phyloP scores from a whole-genome alignment of 2,329 filamentous ascomycete genomes.

The Eurotiales sp. region DNA sequence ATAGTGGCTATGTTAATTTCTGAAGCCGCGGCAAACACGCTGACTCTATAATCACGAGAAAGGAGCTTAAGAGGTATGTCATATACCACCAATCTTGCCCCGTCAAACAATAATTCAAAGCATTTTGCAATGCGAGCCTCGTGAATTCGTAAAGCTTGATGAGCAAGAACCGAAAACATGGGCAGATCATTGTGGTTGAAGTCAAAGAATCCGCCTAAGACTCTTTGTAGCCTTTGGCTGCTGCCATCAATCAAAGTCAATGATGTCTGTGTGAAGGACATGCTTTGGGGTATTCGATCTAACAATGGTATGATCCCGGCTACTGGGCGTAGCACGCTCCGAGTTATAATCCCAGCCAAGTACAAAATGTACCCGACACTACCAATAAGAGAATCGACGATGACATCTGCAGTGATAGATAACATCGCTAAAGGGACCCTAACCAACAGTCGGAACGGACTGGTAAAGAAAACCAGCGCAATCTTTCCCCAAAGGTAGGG shows the following conservation, averaged over 20 bases:
- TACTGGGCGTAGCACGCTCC: slow-evolving; percentile 32
- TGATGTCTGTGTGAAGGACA: slow-evolving; percentile 37
- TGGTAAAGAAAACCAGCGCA: slow-evolving; percentile 72
- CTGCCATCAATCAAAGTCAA: slow-evolving; percentile 41
- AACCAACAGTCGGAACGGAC: slow-evolving; percentile 64
- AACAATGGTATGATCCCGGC: slow-evolving; percentile 30
- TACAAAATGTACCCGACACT: slow-evolving; percentile 53
- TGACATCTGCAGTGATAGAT: slow-evolving; percentile 70
- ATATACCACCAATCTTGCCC: slow-evolving; percentile 41
- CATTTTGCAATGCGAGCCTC: slow-evolving; percentile 50
- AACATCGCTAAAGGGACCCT: slow-evolving; percentile 69
- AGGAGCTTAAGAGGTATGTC: slow-evolving; percentile 34
- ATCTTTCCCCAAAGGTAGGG: slow-evolving; percentile 91
- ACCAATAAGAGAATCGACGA: slow-evolving; percentile 72
- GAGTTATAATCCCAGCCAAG: slow-evolving; percentile 32
- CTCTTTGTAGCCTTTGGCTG: slow-evolving; percentile 35
- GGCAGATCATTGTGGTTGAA: slow-evolving; percentile 61
- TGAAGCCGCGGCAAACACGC: slow-evolving; percentile 21
- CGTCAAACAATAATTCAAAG: slow-evolving; percentile 37
- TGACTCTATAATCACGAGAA: slow-evolving; percentile 23
- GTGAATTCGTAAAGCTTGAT: slow-evolving; percentile 62
- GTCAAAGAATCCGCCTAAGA: slow-evolving; percentile 36
- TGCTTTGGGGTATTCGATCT: slow-evolving; percentile 33
- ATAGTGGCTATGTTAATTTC: slow-evolving; percentile 18
- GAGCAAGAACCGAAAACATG: slow-evolving; percentile 72